Evolutionary conservation across 805 yeast species (phyloP).

Genomic region (Hanseniaspora hatyaiensis): DNA sequence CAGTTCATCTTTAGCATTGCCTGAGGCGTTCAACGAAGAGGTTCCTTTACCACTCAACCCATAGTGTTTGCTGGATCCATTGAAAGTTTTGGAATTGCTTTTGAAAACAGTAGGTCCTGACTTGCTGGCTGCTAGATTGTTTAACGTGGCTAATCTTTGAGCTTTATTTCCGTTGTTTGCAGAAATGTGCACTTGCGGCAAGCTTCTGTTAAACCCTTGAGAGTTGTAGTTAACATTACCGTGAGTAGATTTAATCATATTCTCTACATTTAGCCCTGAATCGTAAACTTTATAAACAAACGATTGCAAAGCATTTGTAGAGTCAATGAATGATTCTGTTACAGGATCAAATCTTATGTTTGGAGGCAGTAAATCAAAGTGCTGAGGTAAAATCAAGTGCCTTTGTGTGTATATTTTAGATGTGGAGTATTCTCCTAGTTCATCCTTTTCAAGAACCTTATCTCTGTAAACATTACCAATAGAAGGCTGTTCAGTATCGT

Average conservation of each 20-base stretch:
- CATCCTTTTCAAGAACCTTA: constrained; percentile 66
- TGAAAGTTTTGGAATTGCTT: neutral
- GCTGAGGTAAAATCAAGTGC: constrained; percentile 36
- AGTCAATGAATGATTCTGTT: constrained; percentile 25
- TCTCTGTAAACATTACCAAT: constrained; percentile 81
- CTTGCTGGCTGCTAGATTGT: neutral
- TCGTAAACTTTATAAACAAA: constrained; percentile 9
- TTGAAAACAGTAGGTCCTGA: constrained; percentile 1
- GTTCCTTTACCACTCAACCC: too few species aligned
- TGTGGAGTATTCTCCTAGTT: constrained; percentile 63
- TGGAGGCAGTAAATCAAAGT: constrained; percentile 25
- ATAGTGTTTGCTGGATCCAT: neutral
- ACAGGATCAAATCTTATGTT: constrained; percentile 28
- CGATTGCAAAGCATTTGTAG: constrained; percentile 13
- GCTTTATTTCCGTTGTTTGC: neutral
- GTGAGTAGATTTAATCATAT: neutral
- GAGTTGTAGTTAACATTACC: neutral
- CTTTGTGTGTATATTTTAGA: constrained; percentile 35
- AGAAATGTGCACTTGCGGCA: neutral
- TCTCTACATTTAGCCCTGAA: neutral
- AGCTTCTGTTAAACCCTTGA: neutral
- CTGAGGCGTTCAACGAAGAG: too few species aligned
- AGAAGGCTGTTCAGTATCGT: constrained; percentile 39
- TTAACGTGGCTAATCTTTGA: constrained; percentile 9
- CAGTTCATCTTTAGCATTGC: neutral